Percentiles rank a stretch among this genome's conserved stretches.
phyloP scores from a whole-genome alignment of 148 eudicot species.

The Vaccinium macrocarpon region DNA sequence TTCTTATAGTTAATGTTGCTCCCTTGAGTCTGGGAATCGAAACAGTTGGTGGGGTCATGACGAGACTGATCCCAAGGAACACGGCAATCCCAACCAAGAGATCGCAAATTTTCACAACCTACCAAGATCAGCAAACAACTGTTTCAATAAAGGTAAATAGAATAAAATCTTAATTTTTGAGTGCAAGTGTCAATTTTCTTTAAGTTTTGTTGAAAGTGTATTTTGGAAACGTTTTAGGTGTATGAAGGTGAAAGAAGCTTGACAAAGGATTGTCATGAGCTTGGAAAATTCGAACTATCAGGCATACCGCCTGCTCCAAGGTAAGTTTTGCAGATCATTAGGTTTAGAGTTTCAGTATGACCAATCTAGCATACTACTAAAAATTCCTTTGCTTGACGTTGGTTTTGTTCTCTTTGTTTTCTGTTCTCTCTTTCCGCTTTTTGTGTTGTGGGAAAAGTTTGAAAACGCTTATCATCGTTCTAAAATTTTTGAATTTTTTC shows the following conservation, averaged over 20 bases:
- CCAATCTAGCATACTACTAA: background rate
- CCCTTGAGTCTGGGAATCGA: conserved; percentile 61
- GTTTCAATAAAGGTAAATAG: conserved; percentile 37
- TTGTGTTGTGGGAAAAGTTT: background rate
- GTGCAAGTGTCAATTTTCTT: background rate
- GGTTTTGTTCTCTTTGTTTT: background rate
- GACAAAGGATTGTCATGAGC: conserved; percentile 57
- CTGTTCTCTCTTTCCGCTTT: background rate
- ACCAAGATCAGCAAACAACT: conserved; percentile 52
- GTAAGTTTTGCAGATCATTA: conserved; percentile 18
- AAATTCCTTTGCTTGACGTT: background rate
- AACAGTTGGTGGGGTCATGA: conserved; percentile 67
- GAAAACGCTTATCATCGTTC: too few relatives aligned
- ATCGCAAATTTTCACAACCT: conserved; percentile 52
- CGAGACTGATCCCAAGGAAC: conserved; percentile 59
- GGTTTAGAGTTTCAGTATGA: background rate
- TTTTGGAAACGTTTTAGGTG: conserved; percentile 18
- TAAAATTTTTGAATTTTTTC: too few relatives aligned
- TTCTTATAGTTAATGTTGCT: conserved; percentile 58
- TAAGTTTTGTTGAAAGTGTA: background rate
- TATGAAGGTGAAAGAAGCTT: conserved; percentile 61
- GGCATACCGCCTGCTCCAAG: conserved; percentile 73
- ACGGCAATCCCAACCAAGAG: conserved; percentile 57
- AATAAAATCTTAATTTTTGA: background rate
- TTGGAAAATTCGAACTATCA: conserved; percentile 49